phyloP scores from a whole-genome alignment of 2,329 filamentous ascomycete species.

The Trichoderma sp. region DNA sequence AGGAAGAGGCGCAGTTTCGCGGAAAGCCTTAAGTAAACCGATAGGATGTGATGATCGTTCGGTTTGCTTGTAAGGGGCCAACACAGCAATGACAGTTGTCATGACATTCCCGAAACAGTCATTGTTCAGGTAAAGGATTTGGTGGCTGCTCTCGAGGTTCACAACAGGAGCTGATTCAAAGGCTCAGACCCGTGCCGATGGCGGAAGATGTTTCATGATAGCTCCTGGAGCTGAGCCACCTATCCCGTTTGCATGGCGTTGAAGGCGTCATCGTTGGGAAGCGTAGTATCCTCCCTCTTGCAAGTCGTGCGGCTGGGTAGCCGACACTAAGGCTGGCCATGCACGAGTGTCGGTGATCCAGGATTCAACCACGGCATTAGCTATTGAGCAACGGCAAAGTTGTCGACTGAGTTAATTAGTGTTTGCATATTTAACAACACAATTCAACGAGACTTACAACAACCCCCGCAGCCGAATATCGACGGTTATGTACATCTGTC shows the following conservation, averaged over 20 bases:
- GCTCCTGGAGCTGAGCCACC: constrained; percentile 24
- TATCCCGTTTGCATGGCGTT: constrained; percentile 25
- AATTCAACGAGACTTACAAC: neutral
- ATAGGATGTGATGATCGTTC: constrained; percentile 41
- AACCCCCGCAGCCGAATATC: neutral
- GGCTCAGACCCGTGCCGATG: constrained; percentile 28
- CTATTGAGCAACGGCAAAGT: neutral
- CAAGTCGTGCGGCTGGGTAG: neutral
- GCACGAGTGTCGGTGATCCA: neutral
- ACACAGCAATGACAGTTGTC: constrained; percentile 41
- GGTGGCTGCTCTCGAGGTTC: constrained; percentile 28
- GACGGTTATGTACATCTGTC: neutral
- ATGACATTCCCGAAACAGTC: constrained; percentile 39
- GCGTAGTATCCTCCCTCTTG: neutral
- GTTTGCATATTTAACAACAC: neutral
- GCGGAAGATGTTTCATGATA: constrained; percentile 27
- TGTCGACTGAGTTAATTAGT: neutral
- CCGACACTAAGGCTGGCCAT: neutral
- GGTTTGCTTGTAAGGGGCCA: constrained; percentile 37
- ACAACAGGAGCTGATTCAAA: constrained; percentile 24
- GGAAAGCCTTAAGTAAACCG: constrained; percentile 43
- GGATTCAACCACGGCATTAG: neutral
- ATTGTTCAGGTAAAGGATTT: constrained; percentile 44
- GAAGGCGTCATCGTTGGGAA: constrained; percentile 26
- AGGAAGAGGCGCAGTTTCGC: constrained; percentile 37